Conservation (phyloP, 768 basidiomycete genomes). For the Ramaria rubella region DNA sequence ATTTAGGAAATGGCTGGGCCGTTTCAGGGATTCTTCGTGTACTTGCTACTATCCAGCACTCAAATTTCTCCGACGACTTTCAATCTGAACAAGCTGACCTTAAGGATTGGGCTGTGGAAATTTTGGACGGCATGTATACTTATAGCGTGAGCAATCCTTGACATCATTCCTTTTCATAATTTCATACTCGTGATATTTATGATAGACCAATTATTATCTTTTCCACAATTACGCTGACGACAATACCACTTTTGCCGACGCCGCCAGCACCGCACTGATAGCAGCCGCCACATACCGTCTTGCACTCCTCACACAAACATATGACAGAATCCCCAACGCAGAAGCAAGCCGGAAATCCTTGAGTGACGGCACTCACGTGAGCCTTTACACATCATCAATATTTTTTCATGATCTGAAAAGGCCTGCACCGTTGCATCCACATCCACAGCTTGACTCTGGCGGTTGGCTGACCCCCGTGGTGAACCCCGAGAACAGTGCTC, state of each 20-base stretch:
- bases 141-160: slow-evolving; percentile 39
- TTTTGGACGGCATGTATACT: slow-evolving; percentile 64
- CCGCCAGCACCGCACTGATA: slow-evolving; percentile 65
- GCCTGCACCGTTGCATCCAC: slow-evolving; percentile 12
- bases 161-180: slow-evolving; percentile 9
- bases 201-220: slow-evolving; percentile 39
- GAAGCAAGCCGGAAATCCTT: slow-evolving; percentile 45
- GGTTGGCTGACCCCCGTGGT: slow-evolving; percentile 74
- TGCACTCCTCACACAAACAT: slow-evolving; percentile 45
- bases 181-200: background rate
- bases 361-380: slow-evolving; percentile 16
- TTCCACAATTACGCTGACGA: slow-evolving; percentile 72
- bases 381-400: background rate
- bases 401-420: background rate
- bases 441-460: slow-evolving; percentile 44
- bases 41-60: slow-evolving; percentile 62
- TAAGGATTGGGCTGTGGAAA: slow-evolving; percentile 59
- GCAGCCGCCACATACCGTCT: slow-evolving; percentile 73
- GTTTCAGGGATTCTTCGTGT: slow-evolving; percentile 85
- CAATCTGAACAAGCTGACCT: slow-evolving; percentile 51
- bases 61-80: slow-evolving; percentile 45
- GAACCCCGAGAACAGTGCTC: slow-evolving; percentile 51
- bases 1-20: slow-evolving; percentile 82
- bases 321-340: slow-evolving; percentile 48
- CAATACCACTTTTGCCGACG: slow-evolving; percentile 58